Percentiles rank a stretch among this genome's conserved stretches.
phyloP scores from a whole-genome alignment of 1,284 basidiomycete genomes.

The Trichosporon ovoides region DNA sequence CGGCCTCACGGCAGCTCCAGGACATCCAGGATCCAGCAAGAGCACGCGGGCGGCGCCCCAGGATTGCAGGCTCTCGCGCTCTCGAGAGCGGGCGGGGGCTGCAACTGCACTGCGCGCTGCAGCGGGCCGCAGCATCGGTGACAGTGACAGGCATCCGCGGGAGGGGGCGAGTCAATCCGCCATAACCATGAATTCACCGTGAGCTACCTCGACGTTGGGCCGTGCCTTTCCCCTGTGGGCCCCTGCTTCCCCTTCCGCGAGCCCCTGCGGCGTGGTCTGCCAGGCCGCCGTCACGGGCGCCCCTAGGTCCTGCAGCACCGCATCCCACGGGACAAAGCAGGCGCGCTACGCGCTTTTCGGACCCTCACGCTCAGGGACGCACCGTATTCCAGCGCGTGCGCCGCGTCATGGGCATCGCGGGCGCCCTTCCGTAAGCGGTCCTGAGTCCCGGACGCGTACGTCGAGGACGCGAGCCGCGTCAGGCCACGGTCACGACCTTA shows the following conservation, averaged over 20 bases:
- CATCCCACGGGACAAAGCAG: background rate
- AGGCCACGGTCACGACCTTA: no score
- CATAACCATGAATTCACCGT: background rate
- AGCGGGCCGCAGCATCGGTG: no score
- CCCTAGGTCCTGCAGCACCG: background rate
- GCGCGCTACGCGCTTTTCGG: background rate
- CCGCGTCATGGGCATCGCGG: background rate
- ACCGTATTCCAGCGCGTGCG: background rate
- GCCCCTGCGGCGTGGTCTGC: background rate
- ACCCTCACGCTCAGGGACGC: background rate
- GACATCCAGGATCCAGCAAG: no score
- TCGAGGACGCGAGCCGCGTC: no score
- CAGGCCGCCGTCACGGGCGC: background rate
- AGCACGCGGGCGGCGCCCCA: no score
- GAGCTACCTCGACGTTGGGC: background rate
- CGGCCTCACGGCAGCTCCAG: no score
- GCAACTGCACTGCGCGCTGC: no score
- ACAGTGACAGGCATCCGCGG: background rate
- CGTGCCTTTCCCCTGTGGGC: background rate
- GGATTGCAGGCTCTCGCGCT: no score
- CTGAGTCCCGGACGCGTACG: background rate
- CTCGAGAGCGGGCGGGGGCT: no score
- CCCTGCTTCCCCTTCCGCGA: background rate
- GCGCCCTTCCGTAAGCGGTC: background rate
- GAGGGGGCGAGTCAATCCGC: background rate